Base-by-base conservation (phyloP, 305 asterid genomes). In the Rubia occidens region DNA sequence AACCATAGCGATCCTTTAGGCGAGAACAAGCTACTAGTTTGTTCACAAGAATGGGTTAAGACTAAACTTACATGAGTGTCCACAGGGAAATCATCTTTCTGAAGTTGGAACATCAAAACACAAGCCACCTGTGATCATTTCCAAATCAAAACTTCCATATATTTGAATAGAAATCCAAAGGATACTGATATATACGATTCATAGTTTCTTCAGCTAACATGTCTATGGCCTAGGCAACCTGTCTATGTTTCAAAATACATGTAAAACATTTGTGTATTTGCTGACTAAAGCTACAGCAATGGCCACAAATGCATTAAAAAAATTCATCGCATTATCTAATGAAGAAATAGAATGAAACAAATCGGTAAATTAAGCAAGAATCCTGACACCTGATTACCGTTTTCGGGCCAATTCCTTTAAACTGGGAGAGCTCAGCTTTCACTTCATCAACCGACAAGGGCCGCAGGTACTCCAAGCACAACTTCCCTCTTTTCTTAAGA, bases 401-500 rank as follows among this genome's bases (percentile, higher is more conserved):
- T 75, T 91, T 91, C 53, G 98, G 98, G 14, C 96, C 96, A 54
- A 91, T 84, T 74, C 98, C 98, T 82, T 85, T 86, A 67, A 89
- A 82, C 67, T 77, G 76, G 47, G 96, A 89, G 71, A 89, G 91
- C 80, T 91, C 96, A n/a, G 73, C 82, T 80, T 91, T 89, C 68
- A 91, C 85, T 73, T 87, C 95, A 58, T 85, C 87, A 53, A 85
- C 56, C 0, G 96, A 83, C 78, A 89, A 72, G 65, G 85, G 87
- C 74, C 90, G 83, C 69, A 89, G 76, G 77, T 89, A 88, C 83
- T 89, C 95, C 95, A 89, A 80, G 85, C 95, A 87, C 76, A 89
- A 60, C 64, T 87, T 84, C 60, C 98, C 96, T 51, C 76, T 83
- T 79, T 76, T 78, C 80, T 84, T 76, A 3, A 80, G 81, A 88